A percentile compares a stretch with the other conserved stretches of the same genome.
These are phyloP conservation scores for Hyphodiscus sp. DNA, from an alignment of 2,329 filamentous ascomycete species.

Conservation along the genomic window DNA sequence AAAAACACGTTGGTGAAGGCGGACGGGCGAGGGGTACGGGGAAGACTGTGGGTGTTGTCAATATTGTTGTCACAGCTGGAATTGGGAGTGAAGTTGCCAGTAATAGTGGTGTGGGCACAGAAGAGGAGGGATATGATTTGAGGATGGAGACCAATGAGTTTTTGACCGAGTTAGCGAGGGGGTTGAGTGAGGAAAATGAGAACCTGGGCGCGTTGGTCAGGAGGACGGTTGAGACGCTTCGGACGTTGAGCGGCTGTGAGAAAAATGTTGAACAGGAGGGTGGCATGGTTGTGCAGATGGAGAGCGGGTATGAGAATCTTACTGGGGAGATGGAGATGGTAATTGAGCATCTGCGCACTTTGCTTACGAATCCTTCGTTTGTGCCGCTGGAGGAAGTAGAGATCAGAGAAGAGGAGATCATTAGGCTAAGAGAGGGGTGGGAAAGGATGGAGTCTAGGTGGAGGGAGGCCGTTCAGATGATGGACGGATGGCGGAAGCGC, in stretches of 20 bases:
- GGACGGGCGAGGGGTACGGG: slow-evolving; percentile 53
- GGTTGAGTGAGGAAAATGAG: slow-evolving; percentile 89
- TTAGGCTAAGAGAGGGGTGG: slow-evolving; percentile 75
- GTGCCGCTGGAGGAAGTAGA: slow-evolving; percentile 93
- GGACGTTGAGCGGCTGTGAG: slow-evolving; percentile 58
- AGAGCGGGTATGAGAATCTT: slow-evolving; percentile 53
- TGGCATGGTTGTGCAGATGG: slow-evolving; percentile 23
- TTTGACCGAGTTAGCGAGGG: slow-evolving; percentile 74
- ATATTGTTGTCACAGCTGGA: slow-evolving; percentile 52
- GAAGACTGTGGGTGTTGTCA: slow-evolving; percentile 47
- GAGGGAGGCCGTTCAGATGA: slow-evolving; percentile 83
- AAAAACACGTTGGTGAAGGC: slow-evolving; percentile 74
- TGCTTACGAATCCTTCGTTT: slow-evolving; percentile 93
- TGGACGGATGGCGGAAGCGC: slow-evolving; percentile 84
- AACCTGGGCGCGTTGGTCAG: slow-evolving; percentile 65
- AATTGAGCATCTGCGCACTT: slow-evolving; percentile 71
- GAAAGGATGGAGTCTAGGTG: slow-evolving; percentile 89
- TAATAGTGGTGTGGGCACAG: slow-evolving; percentile 6
- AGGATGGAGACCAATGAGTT: slow-evolving; percentile 88
- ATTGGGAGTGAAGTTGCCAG: slow-evolving; percentile 35
- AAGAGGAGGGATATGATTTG: slow-evolving; percentile 59
- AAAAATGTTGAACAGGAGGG: slow-evolving; percentile 29
- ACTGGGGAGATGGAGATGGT: slow-evolving; percentile 68
- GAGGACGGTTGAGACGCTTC: slow-evolving; percentile 64
- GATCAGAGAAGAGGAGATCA: slow-evolving; percentile 86